phyloP scores from a whole-genome alignment of 768 basidiomycete species.

The Xerocomellus amylosporus region DNA sequence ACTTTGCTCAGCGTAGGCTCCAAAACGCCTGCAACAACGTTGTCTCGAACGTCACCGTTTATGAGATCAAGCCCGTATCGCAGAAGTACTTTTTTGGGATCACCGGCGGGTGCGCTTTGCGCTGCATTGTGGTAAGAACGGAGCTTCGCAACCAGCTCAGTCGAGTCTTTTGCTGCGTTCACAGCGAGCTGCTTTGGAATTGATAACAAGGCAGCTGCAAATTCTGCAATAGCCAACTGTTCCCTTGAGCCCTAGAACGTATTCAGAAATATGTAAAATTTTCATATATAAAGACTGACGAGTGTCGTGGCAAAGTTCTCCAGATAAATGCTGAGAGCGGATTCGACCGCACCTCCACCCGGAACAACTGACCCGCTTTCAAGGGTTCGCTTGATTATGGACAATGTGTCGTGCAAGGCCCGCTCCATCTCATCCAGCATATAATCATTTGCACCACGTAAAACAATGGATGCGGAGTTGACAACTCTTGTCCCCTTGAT shows the following conservation, averaged over 20 bases:
- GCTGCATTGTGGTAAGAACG: conserved; percentile 97
- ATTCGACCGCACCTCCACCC: conserved; percentile 96
- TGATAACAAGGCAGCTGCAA: conserved; percentile 85
- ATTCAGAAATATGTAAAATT: not conserved
- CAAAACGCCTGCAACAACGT: conserved; percentile 86
- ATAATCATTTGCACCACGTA: conserved; percentile 97
- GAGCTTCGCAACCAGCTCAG: conserved; percentile 94
- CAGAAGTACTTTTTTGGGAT: conserved; percentile 86
- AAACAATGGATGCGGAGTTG: conserved; percentile 85
- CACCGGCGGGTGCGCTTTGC: conserved; percentile 85
- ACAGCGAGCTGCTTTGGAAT: conserved; percentile 97
- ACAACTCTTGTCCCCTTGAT: conserved; percentile 98
- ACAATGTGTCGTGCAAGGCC: conserved; percentile 90
- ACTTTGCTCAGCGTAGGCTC: conserved; percentile 98
- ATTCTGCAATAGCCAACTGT: conserved; percentile 99
- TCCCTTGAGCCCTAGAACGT: conserved; percentile 85
- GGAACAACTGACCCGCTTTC: conserved; percentile 96
- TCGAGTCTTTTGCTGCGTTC: conserved; percentile 98
- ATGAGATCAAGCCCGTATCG: conserved; percentile 94
- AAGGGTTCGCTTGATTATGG: conserved; percentile 93
- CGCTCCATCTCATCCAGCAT: conserved; percentile 99
- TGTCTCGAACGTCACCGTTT: conserved; percentile 94
- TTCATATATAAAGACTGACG: conserved; percentile 47
- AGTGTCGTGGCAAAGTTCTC: conserved; percentile 99
- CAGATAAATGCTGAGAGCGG: conserved; percentile 92